Percentiles rank a stretch among this genome's conserved stretches.
Evolutionary conservation across 495 filamentous ascomycete genomes (phyloP).

Genomic region (Pyrenopolyporus hunteri): DNA sequence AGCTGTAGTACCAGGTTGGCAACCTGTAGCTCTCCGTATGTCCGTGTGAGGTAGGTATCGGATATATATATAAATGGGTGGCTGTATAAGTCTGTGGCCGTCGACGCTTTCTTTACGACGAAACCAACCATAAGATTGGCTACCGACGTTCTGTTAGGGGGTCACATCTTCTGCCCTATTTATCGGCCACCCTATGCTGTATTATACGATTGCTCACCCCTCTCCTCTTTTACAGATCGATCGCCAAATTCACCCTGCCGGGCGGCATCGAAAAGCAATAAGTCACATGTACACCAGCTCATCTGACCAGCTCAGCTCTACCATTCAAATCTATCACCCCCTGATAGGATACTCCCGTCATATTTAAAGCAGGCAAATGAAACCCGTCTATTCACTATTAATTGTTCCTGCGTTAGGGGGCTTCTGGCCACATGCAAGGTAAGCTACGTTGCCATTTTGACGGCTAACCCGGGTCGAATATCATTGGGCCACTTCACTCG

Average conservation of each 20-base stretch:
- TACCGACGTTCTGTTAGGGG: neutral
- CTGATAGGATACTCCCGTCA: conserved; percentile 16
- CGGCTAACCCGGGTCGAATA: conserved; percentile 34
- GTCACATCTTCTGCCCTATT: too few species aligned
- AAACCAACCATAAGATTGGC: neutral
- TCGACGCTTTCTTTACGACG: neutral
- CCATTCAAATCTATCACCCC: conserved; percentile 1
- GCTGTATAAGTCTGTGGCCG: neutral
- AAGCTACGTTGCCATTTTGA: conserved; percentile 23
- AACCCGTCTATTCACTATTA: conserved; percentile 5
- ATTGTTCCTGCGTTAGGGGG: conserved; percentile 38
- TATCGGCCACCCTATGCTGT: too few species aligned
- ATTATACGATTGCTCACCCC: too few species aligned
- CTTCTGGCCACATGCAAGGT: conserved; percentile 19
- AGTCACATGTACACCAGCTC: conserved; percentile 22
- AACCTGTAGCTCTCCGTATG: neutral
- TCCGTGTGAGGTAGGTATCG: neutral
- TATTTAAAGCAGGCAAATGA: neutral
- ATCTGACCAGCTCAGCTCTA: conserved; percentile 20
- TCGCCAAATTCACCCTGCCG: conserved; percentile 8
- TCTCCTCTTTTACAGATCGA: too few species aligned
- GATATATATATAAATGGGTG: neutral
- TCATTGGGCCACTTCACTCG: conserved; percentile 33
- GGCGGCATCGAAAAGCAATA: conserved; percentile 15
- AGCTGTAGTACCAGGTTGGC: conserved; percentile 5